phyloP scores from a whole-genome alignment of 345 rosid species.

The Eucalyptus viminalis region DNA sequence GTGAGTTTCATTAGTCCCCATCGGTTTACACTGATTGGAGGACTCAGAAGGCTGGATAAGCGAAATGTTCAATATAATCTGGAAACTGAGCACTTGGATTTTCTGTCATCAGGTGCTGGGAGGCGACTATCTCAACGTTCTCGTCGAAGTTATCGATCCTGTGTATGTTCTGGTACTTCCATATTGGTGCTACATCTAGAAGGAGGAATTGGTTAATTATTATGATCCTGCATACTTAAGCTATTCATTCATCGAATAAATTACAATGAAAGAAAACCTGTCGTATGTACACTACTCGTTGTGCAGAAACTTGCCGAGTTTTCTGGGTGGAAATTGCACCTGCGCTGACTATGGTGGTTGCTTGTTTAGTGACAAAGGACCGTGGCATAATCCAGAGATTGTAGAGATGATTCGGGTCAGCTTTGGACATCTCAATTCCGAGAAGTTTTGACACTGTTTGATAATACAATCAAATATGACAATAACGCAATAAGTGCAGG shows the following conservation, averaged over 20 bases:
- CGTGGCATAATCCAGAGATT: conserved; percentile 58
- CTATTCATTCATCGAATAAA: not conserved
- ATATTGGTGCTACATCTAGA: not conserved
- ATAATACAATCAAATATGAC: not conserved
- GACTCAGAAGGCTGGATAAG: not conserved
- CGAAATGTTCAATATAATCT: not conserved
- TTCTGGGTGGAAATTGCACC: conserved; percentile 54
- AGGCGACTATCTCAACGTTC: conserved; percentile 14
- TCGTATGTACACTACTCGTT: not conserved
- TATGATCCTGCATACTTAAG: not conserved
- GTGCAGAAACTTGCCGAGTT: conserved; percentile 42
- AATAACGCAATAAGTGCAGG: conserved; percentile 1
- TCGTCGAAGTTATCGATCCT: conserved; percentile 31
- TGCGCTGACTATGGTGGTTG: conserved; percentile 56
- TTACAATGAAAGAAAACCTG: not conserved
- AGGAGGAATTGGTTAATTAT: not conserved
- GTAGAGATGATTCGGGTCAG: conserved; percentile 32
- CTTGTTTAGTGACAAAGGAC: conserved; percentile 48
- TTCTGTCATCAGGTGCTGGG: conserved; percentile 37
- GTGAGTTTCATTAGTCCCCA: conserved; percentile 3
- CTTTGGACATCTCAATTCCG: not conserved
- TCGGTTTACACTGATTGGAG: not conserved
- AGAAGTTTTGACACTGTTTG: not conserved
- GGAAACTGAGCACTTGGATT: not conserved
- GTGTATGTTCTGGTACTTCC: not conserved